A percentile compares a stretch with the other conserved stretches of the same genome.
Evolutionary conservation across 805 yeast species (phyloP).

Genomic region (Wickerhamiella cacticola): DNA sequence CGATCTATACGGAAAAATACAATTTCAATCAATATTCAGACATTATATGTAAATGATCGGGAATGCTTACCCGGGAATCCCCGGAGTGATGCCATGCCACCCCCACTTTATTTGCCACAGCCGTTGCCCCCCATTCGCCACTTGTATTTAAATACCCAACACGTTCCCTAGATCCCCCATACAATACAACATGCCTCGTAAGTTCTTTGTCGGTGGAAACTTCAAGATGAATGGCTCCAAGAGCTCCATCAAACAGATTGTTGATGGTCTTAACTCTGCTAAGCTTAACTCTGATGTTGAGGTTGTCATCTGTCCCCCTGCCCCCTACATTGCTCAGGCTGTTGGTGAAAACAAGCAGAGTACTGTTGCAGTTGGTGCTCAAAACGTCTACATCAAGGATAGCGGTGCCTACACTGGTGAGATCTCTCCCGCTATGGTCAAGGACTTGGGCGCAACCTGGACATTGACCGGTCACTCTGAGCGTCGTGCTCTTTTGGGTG

Average conservation of each 20-base stretch:
- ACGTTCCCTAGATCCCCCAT: background rate
- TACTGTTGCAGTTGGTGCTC: constrained; percentile 76
- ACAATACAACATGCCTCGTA: constrained; percentile 46
- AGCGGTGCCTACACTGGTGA: constrained; percentile 99
- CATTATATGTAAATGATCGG: no score
- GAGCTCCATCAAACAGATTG: constrained; percentile 69
- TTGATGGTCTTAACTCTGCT: constrained; percentile 70
- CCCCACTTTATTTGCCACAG: background rate
- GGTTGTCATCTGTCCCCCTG: constrained; percentile 94
- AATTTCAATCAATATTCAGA: no score
- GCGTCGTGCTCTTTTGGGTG: constrained; percentile 89
- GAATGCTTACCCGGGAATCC: background rate
- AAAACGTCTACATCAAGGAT: constrained; percentile 76
- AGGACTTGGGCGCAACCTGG: constrained; percentile 90
- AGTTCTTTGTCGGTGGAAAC: constrained; percentile 98
- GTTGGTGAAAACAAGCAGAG: constrained; percentile 51
- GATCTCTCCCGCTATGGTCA: constrained; percentile 73
- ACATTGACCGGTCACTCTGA: constrained; percentile 96
- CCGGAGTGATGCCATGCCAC: background rate
- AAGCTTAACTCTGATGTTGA: constrained; percentile 66
- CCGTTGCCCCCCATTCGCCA: no score
- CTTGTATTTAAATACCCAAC: background rate
- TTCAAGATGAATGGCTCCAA: constrained; percentile 96
- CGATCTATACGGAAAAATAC: no score
- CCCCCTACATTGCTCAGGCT: constrained; percentile 76